A percentile compares a stretch with the other conserved stretches of the same genome.
Evolutionary conservation across 306 rosid species (phyloP).

Genomic region (Quercus suber): DNA sequence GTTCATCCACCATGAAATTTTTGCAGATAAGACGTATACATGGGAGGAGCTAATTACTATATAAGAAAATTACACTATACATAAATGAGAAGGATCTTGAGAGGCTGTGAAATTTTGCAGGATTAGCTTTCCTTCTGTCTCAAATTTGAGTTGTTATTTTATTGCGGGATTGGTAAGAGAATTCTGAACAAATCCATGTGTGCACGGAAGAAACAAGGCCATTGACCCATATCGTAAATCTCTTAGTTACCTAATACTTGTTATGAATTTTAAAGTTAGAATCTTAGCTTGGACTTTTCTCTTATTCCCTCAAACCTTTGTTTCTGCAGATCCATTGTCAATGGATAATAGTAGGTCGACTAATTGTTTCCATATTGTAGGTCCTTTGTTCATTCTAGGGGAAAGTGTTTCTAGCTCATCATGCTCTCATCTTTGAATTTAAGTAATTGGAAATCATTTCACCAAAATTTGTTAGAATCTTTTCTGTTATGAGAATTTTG

Average conservation of each 20-base stretch:
- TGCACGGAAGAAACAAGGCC: conserved; percentile 20
- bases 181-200: conserved; percentile 32
- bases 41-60: conserved; percentile 55
- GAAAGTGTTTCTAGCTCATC: background rate
- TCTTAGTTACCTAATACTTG: background rate
- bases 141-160: conserved; percentile 28
- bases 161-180: conserved; percentile 29
- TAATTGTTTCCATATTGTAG: background rate
- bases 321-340: background rate
- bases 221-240: conserved; percentile 21
- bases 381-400: background rate
- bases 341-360: background rate
- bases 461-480: no score
- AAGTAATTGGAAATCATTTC: no score
- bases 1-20: conserved; percentile 59
- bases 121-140: conserved; percentile 54
- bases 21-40: conserved; percentile 70
- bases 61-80: conserved; percentile 45
- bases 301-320: background rate
- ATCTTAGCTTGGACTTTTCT: background rate
- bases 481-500: no score
- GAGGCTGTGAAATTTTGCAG: conserved; percentile 67
- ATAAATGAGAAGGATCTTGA: conserved; percentile 48
- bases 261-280: background rate
- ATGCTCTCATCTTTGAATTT: background rate